Percentiles rank a stretch among this genome's conserved stretches.
phyloP scores from a whole-genome alignment of 1,284 basidiomycete species.

The Heterobasidion irregulare region DNA sequence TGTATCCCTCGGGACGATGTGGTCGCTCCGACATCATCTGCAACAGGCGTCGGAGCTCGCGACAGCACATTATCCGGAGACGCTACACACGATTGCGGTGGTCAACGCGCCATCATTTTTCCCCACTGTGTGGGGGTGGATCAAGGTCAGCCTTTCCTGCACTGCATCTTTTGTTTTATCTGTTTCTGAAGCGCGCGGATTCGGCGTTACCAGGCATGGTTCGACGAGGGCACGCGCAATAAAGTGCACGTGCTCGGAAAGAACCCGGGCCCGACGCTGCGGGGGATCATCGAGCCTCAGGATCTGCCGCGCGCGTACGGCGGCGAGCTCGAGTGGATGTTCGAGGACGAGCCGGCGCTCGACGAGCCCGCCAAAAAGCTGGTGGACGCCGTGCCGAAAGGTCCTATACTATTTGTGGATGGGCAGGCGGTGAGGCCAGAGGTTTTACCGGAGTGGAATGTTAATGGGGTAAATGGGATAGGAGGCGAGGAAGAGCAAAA shows the following conservation, averaged over 20 bases:
- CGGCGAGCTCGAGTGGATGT: slow-evolving; percentile 60
- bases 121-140: slow-evolving; percentile 71
- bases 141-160: slow-evolving; percentile 39
- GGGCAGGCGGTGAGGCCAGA: slow-evolving; percentile 24
- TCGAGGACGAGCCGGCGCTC: slow-evolving; percentile 49
- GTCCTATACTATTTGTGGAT: slow-evolving; percentile 40
- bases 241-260: slow-evolving; percentile 65
- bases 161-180: neutral
- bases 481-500: neutral
- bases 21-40: slow-evolving; percentile 59
- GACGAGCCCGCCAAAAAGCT: slow-evolving; percentile 40
- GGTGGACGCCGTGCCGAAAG: slow-evolving; percentile 36
- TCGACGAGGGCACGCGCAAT: slow-evolving; percentile 64
- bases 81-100: slow-evolving; percentile 52
- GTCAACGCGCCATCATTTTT: slow-evolving; percentile 76
- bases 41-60: slow-evolving; percentile 67
- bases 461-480: neutral
- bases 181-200: neutral
- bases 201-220: slow-evolving; percentile 44
- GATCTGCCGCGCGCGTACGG: slow-evolving; percentile 64
- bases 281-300: slow-evolving; percentile 40
- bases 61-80: slow-evolving; percentile 76
- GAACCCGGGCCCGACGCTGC: slow-evolving; percentile 41
- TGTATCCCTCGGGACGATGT: slow-evolving; percentile 56
- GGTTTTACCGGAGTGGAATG: neutral